Base-by-base conservation (phyloP, 2,329 filamentous ascomycete genomes). In the Leptographium lundbergii region DNA sequence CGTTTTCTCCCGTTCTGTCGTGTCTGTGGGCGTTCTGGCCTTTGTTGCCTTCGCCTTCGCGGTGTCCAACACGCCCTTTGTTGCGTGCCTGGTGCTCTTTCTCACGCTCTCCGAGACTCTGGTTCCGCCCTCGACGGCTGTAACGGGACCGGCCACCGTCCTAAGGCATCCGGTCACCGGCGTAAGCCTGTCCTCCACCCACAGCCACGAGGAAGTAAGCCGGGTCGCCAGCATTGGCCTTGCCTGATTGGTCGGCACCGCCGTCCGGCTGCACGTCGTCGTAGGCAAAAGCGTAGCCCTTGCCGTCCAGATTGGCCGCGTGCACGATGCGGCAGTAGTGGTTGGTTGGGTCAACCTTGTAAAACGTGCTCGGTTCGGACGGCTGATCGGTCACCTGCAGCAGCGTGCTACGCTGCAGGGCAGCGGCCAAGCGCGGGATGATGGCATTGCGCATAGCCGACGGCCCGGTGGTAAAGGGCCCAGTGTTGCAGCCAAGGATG, bases 401-500 rank as follows among this genome's bases (percentile, higher is more conserved):
- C 74, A 75, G 78, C 74, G 65, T 75, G 70, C 74, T 81, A 77
- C 70, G 84, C 79, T 71, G 85, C 75, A 66, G 74, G 59, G 51
- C 80, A 67, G 63, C 76, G 66, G 56, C 83, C 71, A 69, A 76
- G 65, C 63, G 71, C 36, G 71, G 86, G 78, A 64, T 75, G 57
- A 75, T 72, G 24, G 71, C 72, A 70, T 66, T 76, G 55, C 67
- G 75, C 66, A 60, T 67, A 25, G 67, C 61, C 57, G 61, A 78
- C 66, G 53, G 73, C 66, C 63, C 72, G 9, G 69, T 74, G 9
- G 74, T 72, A 63, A 87, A 86, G 0, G 83, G 82, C 0, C 84
- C 84, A 2, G 78, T 82, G 64, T 79, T 84, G 71, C 84, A 87
- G 42, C 78, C 79, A 66, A 88, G 82, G 62, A 89, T 85, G 68